Conservation (phyloP, 2,329 filamentous ascomycete genomes). For the Colletotrichum zoysiae region DNA sequence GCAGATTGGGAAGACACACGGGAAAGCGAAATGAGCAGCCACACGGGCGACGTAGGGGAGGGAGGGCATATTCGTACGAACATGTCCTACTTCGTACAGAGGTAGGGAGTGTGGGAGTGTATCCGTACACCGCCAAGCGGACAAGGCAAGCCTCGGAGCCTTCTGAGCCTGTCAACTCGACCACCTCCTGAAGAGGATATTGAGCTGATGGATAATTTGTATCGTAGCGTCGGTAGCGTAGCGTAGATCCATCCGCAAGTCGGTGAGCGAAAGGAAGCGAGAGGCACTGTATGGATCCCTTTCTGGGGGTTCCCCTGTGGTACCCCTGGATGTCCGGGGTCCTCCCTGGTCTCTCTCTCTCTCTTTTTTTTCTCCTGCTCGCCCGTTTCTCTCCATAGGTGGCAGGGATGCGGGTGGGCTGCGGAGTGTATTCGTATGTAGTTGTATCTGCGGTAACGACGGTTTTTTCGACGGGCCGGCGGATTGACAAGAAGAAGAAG, state of each 20-base stretch:
- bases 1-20: conserved; percentile 25
- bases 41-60: not conserved
- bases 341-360: not conserved
- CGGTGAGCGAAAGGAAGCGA: conserved; percentile 30
- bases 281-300: conserved; percentile 33
- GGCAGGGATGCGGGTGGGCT: conserved; percentile 22
- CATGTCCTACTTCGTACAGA: too few species aligned
- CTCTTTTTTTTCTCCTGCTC: not conserved
- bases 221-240: conserved; percentile 1
- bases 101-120: too few species aligned
- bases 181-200: not conserved
- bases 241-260: conserved; percentile 29
- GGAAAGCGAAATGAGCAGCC: conserved; percentile 36
- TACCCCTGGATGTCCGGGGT: not conserved
- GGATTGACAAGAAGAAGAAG: not conserved
- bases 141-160: not conserved
- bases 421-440: not conserved
- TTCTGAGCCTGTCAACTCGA: conserved; percentile 3
- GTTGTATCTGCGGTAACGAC: conserved; percentile 39
- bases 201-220: not conserved
- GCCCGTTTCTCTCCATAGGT: not conserved
- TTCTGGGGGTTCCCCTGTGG: not conserved
- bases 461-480: conserved; percentile 23
- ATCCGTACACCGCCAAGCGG: conserved; percentile 4
- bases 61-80: too few species aligned